Base-by-base conservation (phyloP, 106 monocot species). In the Platanthera guangdongensis region DNA sequence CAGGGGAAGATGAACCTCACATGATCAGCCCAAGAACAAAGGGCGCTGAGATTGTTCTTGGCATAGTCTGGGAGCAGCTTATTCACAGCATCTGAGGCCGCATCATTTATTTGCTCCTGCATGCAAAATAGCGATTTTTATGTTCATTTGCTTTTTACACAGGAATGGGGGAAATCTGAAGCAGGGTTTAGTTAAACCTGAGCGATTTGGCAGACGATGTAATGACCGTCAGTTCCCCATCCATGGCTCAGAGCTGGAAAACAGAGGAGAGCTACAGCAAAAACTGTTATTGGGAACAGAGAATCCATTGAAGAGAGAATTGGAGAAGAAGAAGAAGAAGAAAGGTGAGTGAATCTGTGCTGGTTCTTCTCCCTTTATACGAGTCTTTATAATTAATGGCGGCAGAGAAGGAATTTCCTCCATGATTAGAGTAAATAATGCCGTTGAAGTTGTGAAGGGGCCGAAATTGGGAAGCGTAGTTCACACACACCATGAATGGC, bases 141-240 rank as follows among this genome's bases (percentile, higher is more conserved):
- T 25, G 32, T 46, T 13, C 46, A 14, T 14, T n/a, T 60, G 16
- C 7, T 62, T 62, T 62, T 62, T 46, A 73, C 14, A 19, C 13
- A 13, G 6, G 53, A n/a, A 10, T 6, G 69, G 30, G 8, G 51
- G 30, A 25, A 13, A 13, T 46, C 57, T 8, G 10, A 67, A 68
- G 63, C 19, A 22, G 16, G 25, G 48, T 15, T 39, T 39, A 39
- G 39, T 39, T 39, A 39, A 39, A 83, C 90, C 78, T 90, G 90
- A 16, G 90, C 90, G 54, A 90, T 83, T 69, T 81, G 75, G 76
- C 90, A 90, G 22, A 85, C 73, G 12, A 83, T 90, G 68, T 59
- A 72, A 51, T 90, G 90, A 0, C 90, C 90, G 60, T 90, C 87
- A 4, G 74, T 11, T 52, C 87, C 90, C 90, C 90, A 90, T 16